Conservation (phyloP, 768 basidiomycete genomes). For the Nidularia sp. region DNA sequence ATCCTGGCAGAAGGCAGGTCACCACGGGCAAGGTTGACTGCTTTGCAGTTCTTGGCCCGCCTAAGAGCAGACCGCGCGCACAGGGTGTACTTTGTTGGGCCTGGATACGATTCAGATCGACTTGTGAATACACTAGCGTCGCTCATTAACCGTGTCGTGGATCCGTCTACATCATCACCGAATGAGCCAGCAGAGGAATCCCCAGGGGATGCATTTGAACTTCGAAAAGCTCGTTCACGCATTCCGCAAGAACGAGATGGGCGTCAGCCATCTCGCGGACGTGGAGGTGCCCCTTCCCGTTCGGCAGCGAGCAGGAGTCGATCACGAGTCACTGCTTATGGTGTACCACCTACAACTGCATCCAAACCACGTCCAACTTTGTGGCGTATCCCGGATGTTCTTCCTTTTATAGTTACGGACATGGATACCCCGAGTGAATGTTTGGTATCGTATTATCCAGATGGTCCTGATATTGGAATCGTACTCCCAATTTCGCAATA, state of each 20-base stretch:
- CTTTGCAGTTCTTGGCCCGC: conserved; percentile 85
- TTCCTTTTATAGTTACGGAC: conserved; percentile 53
- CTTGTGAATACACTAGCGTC: conserved; percentile 55
- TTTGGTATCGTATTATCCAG: conserved; percentile 61
- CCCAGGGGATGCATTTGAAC: conserved; percentile 16
- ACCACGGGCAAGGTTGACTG: conserved; percentile 58
- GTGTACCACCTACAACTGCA: conserved; percentile 12
- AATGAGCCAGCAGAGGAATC: not conserved
- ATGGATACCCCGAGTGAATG: conserved; percentile 64
- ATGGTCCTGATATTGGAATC: conserved; percentile 31
- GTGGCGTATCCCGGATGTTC: conserved; percentile 68
- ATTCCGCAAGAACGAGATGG: conserved; percentile 49
- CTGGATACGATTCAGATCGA: conserved; percentile 51
- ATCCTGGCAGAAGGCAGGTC: conserved; percentile 44
- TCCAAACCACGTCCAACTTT: conserved; percentile 41
- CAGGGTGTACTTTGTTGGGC: conserved; percentile 64
- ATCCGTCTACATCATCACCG: conserved; percentile 3
- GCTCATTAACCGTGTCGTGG: conserved; percentile 52
- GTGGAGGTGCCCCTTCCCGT: conserved; percentile 37
- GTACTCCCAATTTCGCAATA: conserved; percentile 77
- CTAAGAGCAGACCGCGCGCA: conserved; percentile 90
- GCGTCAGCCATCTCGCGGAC: conserved; percentile 48
- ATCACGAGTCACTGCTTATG: conserved; percentile 43
- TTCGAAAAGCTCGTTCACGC: conserved; percentile 43
- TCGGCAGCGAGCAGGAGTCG: conserved; percentile 56